Percentiles rank a stretch among this genome's conserved stretches.
These are phyloP conservation scores for Nannochloris sp. DNA, from an alignment of 139 green algal genomes.

Conservation along the genomic window DNA sequence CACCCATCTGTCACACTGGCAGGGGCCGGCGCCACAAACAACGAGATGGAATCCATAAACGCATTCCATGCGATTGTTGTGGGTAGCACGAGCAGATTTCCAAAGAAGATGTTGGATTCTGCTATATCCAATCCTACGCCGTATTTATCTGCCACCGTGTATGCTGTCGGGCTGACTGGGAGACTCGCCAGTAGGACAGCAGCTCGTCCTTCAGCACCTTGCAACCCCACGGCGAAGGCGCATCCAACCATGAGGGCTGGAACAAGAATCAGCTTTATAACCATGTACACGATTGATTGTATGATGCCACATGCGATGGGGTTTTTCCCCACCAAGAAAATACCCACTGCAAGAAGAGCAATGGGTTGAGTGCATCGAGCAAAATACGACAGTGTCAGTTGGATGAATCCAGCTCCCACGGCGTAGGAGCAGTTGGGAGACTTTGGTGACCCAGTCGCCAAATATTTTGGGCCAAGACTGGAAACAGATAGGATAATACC, in stretches of 20 bases:
- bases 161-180: slow-evolving; percentile 18
- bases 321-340: slow-evolving; percentile 19
- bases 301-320: slow-evolving; percentile 12
- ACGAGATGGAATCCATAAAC: slow-evolving; percentile 20
- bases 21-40: slow-evolving; percentile 6
- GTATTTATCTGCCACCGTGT: slow-evolving; percentile 20
- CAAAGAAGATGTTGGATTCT: slow-evolving; percentile 26
- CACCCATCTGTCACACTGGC: background rate
- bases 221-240: slow-evolving; percentile 25
- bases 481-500: slow-evolving; percentile 23
- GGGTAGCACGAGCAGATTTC: slow-evolving; percentile 29
- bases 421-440: slow-evolving; percentile 17
- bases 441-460: slow-evolving; percentile 18
- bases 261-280: slow-evolving; percentile 27
- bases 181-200: slow-evolving; percentile 23
- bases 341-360: slow-evolving; percentile 25
- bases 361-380: slow-evolving; percentile 27
- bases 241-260: slow-evolving; percentile 25
- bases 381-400: slow-evolving; percentile 15
- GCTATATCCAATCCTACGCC: slow-evolving; percentile 8
- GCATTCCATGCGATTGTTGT: slow-evolving; percentile 27
- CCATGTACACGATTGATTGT: slow-evolving; percentile 19
- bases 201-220: slow-evolving; percentile 11
- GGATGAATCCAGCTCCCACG: slow-evolving; percentile 19
- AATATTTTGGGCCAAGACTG: slow-evolving; percentile 21